Percentiles rank a stretch among this genome's conserved stretches.
Evolutionary conservation across 1,284 basidiomycete genomes (phyloP).

Genomic region (Irpex rosettiformis): DNA sequence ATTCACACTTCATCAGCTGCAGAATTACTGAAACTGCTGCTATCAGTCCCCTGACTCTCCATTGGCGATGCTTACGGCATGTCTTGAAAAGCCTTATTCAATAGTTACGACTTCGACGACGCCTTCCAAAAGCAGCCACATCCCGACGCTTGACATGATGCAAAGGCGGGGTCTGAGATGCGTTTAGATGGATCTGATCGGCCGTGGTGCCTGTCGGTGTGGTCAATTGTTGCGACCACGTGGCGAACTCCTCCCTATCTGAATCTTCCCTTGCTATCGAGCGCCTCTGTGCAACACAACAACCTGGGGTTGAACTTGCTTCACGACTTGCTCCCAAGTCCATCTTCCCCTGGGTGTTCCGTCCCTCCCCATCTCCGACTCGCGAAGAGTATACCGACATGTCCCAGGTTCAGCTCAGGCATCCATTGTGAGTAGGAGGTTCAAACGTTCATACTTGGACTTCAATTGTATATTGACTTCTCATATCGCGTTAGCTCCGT

Average conservation of each 20-base stretch:
- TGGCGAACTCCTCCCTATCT: background rate
- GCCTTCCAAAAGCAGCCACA: background rate
- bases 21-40: too few relatives aligned
- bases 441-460: background rate
- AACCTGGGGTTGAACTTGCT: background rate
- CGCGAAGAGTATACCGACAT: background rate
- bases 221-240: background rate
- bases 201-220: conserved; percentile 2
- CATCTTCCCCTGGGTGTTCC: background rate
- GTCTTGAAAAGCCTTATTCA: background rate
- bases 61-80: too few relatives aligned
- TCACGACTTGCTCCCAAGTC: background rate
- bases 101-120: background rate
- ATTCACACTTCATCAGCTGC: too few relatives aligned
- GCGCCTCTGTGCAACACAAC: background rate
- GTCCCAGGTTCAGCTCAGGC: conserved; percentile 8
- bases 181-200: background rate
- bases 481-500: conserved; percentile 40
- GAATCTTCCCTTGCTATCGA: background rate
- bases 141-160: background rate
- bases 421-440: conserved; percentile 5
- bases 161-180: background rate
- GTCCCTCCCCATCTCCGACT: background rate
- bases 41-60: too few relatives aligned
- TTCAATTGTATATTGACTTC: too few relatives aligned